phyloP scores from a whole-genome alignment of 208 protist genomes.

The Trypanosomatidae sp. region DNA sequence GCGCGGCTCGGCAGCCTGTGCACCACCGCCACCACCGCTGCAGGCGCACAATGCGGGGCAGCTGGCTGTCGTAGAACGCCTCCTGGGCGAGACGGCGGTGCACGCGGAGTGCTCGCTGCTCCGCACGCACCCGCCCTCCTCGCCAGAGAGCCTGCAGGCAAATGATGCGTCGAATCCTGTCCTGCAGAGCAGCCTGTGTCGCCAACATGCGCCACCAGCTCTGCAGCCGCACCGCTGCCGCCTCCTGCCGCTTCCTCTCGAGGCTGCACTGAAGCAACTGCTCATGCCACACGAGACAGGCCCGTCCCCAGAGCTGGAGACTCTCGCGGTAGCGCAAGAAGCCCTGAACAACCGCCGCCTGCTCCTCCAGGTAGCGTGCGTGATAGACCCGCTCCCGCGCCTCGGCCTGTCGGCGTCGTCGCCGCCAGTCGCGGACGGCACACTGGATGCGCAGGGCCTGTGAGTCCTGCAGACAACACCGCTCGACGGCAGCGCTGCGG shows the following conservation, averaged over 20 bases:
- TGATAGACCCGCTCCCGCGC: conserved; percentile 15
- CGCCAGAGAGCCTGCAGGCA: conserved; percentile 20
- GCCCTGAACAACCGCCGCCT: conserved; percentile 41
- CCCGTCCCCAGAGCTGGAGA: conserved; percentile 37
- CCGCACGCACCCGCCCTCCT: conserved; percentile 10
- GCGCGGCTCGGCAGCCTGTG: too few relatives aligned
- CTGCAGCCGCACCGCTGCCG: conserved; percentile 41
- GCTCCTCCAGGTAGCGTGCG: too few relatives aligned
- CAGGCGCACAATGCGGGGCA: conserved; percentile 16
- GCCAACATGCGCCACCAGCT: conserved; percentile 47
- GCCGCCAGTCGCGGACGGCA: conserved; percentile 34
- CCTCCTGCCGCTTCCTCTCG: conserved; percentile 19
- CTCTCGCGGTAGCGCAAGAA: conserved; percentile 37
- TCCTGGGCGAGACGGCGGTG: conserved; percentile 37
- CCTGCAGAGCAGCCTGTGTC: not conserved
- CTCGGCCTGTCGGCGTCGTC: conserved; percentile 21
- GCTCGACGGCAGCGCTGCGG: conserved; percentile 10
- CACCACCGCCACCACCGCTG: conserved; percentile 56
- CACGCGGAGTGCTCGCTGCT: conserved; percentile 30
- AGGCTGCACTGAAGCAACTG: too few relatives aligned
- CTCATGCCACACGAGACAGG: conserved; percentile 21
- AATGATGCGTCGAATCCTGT: not conserved
- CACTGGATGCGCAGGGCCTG: conserved; percentile 36
- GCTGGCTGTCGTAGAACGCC: conserved; percentile 6
- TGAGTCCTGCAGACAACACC: conserved; percentile 12